Percentiles rank a stretch among this genome's conserved stretches.
These are phyloP conservation scores for Wickerhamiella slavikovae DNA, from an alignment of 805 yeast genomes.

Conservation along the genomic window DNA sequence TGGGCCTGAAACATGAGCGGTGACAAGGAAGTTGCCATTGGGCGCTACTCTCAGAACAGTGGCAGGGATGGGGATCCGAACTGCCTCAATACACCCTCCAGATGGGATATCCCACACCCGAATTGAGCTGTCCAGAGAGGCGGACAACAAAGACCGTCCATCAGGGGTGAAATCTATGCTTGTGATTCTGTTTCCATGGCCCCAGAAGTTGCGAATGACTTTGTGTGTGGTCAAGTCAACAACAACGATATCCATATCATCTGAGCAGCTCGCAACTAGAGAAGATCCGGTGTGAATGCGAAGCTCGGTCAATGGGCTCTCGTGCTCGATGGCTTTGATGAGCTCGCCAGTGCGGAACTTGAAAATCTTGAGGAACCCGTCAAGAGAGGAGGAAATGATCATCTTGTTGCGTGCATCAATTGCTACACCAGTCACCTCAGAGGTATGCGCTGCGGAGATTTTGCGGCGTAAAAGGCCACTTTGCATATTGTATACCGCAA, in stretches of 20 bases:
- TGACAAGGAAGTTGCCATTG: constrained; percentile 74
- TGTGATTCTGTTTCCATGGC: constrained; percentile 78
- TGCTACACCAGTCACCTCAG: constrained; percentile 68
- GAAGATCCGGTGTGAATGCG: constrained; percentile 68
- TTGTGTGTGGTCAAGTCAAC: constrained; percentile 65
- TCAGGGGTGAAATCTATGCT: constrained; percentile 80
- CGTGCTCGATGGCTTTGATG: constrained; percentile 44
- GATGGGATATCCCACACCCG: constrained; percentile 97
- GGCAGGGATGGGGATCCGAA: constrained; percentile 55
- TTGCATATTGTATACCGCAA: constrained; percentile 75
- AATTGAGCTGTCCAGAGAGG: constrained; percentile 65
- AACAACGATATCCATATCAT: constrained; percentile 66
- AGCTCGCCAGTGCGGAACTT: constrained; percentile 56
- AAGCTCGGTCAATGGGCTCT: constrained; percentile 59
- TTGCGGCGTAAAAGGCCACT: constrained; percentile 66
- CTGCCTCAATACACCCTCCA: constrained; percentile 91
- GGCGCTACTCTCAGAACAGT: constrained; percentile 69
- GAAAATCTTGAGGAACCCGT: constrained; percentile 74
- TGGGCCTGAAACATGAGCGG: constrained; percentile 74
- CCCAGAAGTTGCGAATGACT: constrained; percentile 70
- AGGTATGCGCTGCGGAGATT: constrained; percentile 39
- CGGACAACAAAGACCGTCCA: constrained; percentile 84
- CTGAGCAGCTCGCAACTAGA: constrained; percentile 65
- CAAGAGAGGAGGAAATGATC: constrained; percentile 74
- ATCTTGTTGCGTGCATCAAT: constrained; percentile 78